Evolutionary conservation across 2,329 filamentous ascomycete species (phyloP), one percentile per base, ranked within the genome.

Genomic region (Trichoderma sp.): DNA sequence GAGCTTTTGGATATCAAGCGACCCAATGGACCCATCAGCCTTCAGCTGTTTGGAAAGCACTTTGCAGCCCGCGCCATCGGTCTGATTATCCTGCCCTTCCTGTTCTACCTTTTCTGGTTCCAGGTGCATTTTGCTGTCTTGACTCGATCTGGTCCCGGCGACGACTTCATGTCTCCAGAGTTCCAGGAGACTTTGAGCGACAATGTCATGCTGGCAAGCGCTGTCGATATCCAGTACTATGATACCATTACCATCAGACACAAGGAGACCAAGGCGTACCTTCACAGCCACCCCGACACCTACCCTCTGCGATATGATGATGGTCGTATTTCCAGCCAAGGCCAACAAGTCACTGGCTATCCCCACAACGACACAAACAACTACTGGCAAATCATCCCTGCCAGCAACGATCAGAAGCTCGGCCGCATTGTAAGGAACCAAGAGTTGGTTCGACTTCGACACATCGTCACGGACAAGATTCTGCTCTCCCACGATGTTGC

Each of bases 21-120:
- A 72, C 91, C 89, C 70, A 90, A 91, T 73, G 95, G 95, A 63
- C 88, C 93, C n/a, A 86, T 99, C 77, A 91, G 86, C 77, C 86
- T 99, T 76, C 85, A 89, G 63, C 87, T 93, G 56, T 98, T 98
- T 80, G 89, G 87, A 75, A 95, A 97, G 84, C 96, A 99, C 83
- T 97, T 99, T 80, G 88, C 85, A 51, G 96, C 96, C 74, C 93
- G 96, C 67, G 89, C 91, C n/a, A 85, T 97, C 74, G 95, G 93
- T 15, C 86, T 99, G 71, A 93, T 98, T 77, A 81, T 97, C 76
- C 89, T 98, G 76, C 96, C 96, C 15, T 98, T 99, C 86, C 86
- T 98, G 79, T 97, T 99, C 83, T 99, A 99, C 83, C 89, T 99
- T 61, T 98, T 99, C 87, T 99, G 96, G 96, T 99, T 99, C 91